A percentile compares a stretch with the other conserved stretches of the same genome.
Conservation (phyloP, 345 rosid species). For the Gossypium anomalum region DNA sequence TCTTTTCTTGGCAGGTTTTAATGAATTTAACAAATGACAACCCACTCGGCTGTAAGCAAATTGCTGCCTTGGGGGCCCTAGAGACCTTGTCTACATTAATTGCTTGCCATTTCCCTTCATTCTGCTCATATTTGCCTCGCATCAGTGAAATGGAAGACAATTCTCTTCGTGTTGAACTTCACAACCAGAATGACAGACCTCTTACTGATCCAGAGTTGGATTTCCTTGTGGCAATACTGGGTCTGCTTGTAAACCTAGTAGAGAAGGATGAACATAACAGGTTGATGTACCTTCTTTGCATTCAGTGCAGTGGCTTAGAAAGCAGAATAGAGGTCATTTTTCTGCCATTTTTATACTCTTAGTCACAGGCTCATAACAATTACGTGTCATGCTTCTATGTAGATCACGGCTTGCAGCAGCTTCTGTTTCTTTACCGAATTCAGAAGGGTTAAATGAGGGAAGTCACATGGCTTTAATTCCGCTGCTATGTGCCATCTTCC, state of each 20-base stretch:
- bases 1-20: constrained; percentile 57
- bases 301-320: constrained; percentile 4
- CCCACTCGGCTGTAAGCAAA: constrained; percentile 74
- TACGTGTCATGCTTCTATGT: constrained; percentile 23
- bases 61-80: constrained; percentile 76
- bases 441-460: constrained; percentile 45
- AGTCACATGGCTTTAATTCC: constrained; percentile 58
- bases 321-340: neutral
- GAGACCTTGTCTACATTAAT: constrained; percentile 75
- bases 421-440: constrained; percentile 47
- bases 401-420: constrained; percentile 81
- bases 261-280: constrained; percentile 92
- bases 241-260: constrained; percentile 85
- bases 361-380: neutral
- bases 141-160: constrained; percentile 31
- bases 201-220: constrained; percentile 86
- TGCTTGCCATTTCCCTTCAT: constrained; percentile 71
- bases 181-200: constrained; percentile 39
- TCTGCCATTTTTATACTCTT: neutral
- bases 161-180: constrained; percentile 20
- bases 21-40: constrained; percentile 95
- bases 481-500: constrained; percentile 75
- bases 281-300: constrained; percentile 31
- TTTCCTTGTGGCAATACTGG: constrained; percentile 92
- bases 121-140: constrained; percentile 41